Conservation (phyloP, 2,329 filamentous ascomycete species). For the Paraphaeosphaeria minitans region DNA sequence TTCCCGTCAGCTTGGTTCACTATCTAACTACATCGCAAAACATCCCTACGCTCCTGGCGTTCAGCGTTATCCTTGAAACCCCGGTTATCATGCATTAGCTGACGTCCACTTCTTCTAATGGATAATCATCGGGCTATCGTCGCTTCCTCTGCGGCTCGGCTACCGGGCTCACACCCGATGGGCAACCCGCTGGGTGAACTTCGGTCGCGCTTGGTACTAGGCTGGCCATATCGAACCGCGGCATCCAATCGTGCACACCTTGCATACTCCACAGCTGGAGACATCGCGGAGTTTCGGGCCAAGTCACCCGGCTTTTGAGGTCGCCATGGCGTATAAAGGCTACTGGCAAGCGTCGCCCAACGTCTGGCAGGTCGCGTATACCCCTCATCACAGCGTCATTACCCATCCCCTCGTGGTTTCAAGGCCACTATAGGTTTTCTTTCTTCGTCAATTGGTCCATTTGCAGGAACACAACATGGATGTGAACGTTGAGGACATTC, state of each 20-base stretch:
- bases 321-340: conserved; percentile 1
- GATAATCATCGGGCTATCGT: conserved; percentile 15
- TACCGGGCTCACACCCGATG: neutral
- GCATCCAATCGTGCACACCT: conserved; percentile 4
- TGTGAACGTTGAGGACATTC: conserved; percentile 33
- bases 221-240: neutral
- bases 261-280: conserved; percentile 3
- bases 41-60: neutral
- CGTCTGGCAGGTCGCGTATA: neutral
- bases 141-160: conserved; percentile 1
- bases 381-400: neutral
- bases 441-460: neutral
- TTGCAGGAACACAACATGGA: conserved; percentile 20
- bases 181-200: conserved; percentile 5
- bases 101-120: neutral
- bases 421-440: no score
- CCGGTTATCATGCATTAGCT: neutral
- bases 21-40: neutral
- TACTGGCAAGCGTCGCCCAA: neutral
- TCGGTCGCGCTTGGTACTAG: conserved; percentile 9
- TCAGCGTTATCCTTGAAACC: neutral
- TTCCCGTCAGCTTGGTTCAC: neutral
- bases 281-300: conserved; percentile 5
- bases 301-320: neutral
- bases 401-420: neutral